These are phyloP conservation scores for Tetracladium maxilliforme DNA, from an alignment of 2,329 filamentous ascomycete species.

Conservation along the genomic window DNA sequence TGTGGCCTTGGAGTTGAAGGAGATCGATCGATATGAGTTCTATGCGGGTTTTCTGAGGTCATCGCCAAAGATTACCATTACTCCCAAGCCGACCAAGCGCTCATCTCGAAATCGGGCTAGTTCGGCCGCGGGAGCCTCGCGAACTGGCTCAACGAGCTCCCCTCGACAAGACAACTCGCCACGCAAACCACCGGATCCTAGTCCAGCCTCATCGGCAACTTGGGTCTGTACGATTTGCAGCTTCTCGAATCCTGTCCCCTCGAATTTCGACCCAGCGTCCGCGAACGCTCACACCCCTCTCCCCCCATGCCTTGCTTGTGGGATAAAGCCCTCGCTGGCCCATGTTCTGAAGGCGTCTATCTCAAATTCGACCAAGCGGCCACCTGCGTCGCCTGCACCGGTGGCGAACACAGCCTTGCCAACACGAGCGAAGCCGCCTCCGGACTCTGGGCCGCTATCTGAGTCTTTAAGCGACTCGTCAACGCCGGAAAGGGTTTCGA, in stretches of 20 bases:
- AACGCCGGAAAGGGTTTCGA: neutral
- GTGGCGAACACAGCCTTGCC: too few species aligned
- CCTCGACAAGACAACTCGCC: too few species aligned
- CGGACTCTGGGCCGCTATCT: too few species aligned
- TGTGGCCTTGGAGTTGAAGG: constrained; percentile 72
- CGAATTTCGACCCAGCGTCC: constrained; percentile 78
- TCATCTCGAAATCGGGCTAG: too few species aligned
- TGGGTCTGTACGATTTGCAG: constrained; percentile 96
- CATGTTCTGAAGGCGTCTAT: constrained; percentile 81
- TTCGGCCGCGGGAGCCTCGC: constrained; percentile 12
- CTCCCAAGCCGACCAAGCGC: constrained; percentile 65
- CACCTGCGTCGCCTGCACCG: constrained; percentile 9
- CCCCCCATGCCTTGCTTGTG: constrained; percentile 81
- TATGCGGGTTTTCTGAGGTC: constrained; percentile 92
- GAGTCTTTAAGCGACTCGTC: neutral
- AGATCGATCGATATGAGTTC: constrained; percentile 81
- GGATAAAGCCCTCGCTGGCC: constrained; percentile 77
- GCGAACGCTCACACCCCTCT: constrained; percentile 68
- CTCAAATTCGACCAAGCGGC: constrained; percentile 49
- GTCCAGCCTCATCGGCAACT: constrained; percentile 48
- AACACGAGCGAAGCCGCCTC: too few species aligned
- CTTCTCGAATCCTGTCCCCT: constrained; percentile 83
- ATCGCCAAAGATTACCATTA: constrained; percentile 80
- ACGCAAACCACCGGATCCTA: constrained; percentile 26
- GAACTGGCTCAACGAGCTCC: constrained; percentile 16